Conservation (phyloP, 1,284 basidiomycete species). For the Fomitopsis pinicola region DNA sequence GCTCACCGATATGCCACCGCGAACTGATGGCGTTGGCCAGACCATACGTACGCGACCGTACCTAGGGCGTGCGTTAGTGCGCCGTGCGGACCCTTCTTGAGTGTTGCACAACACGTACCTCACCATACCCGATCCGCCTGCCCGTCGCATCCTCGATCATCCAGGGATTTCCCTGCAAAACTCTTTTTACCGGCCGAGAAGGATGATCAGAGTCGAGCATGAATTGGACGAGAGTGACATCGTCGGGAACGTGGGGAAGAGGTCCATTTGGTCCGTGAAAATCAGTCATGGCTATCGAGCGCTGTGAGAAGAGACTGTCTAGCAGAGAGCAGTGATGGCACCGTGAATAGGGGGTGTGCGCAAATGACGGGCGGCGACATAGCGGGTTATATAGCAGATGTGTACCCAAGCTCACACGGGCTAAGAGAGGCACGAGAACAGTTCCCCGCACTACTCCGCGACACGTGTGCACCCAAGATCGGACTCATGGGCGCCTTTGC, state of each 20-base stretch:
- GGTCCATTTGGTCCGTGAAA: slow-evolving; percentile 35
- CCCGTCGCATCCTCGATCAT: slow-evolving; percentile 59
- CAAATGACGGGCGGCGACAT: background rate
- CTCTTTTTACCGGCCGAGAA: slow-evolving; percentile 32
- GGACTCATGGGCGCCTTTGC: too few species aligned
- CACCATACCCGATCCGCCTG: slow-evolving; percentile 36
- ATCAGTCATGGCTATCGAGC: slow-evolving; percentile 20
- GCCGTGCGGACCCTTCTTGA: too few species aligned
- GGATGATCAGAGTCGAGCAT: slow-evolving; percentile 49
- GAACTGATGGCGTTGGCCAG: slow-evolving; percentile 15
- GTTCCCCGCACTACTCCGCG: background rate
- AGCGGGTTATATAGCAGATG: background rate
- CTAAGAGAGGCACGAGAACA: background rate
- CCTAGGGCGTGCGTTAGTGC: slow-evolving; percentile 7
- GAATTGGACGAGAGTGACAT: slow-evolving; percentile 67
- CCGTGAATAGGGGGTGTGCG: background rate
- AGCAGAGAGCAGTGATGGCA: background rate
- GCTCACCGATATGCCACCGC: slow-evolving; percentile 16
- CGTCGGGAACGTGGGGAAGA: slow-evolving; percentile 51
- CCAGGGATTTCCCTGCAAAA: slow-evolving; percentile 29
- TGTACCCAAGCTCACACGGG: background rate
- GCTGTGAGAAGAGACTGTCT: background rate
- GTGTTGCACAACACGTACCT: slow-evolving; percentile 32
- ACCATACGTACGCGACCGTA: slow-evolving; percentile 12
- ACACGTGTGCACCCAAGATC: background rate